Conservation (phyloP, 306 rosid species). For the Abrus precatorius region DNA sequence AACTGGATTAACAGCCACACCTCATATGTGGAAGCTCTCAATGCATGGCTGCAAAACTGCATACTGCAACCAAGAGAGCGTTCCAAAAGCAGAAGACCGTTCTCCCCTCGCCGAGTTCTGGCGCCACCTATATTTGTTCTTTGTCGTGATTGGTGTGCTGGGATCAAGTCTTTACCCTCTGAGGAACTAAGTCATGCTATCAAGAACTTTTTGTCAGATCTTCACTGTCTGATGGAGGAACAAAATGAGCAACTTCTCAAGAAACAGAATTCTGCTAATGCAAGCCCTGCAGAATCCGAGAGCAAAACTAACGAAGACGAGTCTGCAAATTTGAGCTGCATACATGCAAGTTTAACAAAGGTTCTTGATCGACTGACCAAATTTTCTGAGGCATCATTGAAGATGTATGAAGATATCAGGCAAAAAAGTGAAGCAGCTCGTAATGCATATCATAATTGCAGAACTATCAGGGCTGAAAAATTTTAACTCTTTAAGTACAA, state of each 20-base stretch:
- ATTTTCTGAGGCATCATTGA: slow-evolving; percentile 89
- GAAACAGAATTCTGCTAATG: slow-evolving; percentile 59
- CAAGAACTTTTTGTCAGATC: slow-evolving; percentile 69
- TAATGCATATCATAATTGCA: slow-evolving; percentile 64
- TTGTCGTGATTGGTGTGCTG: slow-evolving; percentile 83
- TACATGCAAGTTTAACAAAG: slow-evolving; percentile 75
- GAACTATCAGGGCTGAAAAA: slow-evolving; percentile 51
- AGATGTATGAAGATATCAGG: slow-evolving; percentile 88
- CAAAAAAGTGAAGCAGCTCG: slow-evolving; percentile 80
- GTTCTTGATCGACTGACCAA: slow-evolving; percentile 82
- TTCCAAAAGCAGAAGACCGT: slow-evolving; percentile 72
- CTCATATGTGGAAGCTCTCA: slow-evolving; percentile 81
- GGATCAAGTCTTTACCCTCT: slow-evolving; percentile 80
- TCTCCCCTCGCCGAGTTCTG: slow-evolving; percentile 86
- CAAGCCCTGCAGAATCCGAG: slow-evolving; percentile 58
- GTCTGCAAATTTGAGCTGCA: slow-evolving; percentile 65
- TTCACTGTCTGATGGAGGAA: slow-evolving; percentile 60
- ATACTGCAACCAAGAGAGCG: slow-evolving; percentile 79
- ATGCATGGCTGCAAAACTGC: slow-evolving; percentile 88
- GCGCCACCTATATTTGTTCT: slow-evolving; percentile 91
- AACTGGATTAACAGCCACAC: slow-evolving; percentile 95
- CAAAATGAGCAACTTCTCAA: slow-evolving; percentile 58
- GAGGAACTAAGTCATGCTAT: slow-evolving; percentile 77
- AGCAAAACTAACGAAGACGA: slow-evolving; percentile 54
- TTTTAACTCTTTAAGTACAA: slow-evolving; percentile 6